A percentile compares a stretch with the other conserved stretches of the same genome.
phyloP scores from a whole-genome alignment of 768 basidiomycete genomes.

The Leucocoprinus sp. region DNA sequence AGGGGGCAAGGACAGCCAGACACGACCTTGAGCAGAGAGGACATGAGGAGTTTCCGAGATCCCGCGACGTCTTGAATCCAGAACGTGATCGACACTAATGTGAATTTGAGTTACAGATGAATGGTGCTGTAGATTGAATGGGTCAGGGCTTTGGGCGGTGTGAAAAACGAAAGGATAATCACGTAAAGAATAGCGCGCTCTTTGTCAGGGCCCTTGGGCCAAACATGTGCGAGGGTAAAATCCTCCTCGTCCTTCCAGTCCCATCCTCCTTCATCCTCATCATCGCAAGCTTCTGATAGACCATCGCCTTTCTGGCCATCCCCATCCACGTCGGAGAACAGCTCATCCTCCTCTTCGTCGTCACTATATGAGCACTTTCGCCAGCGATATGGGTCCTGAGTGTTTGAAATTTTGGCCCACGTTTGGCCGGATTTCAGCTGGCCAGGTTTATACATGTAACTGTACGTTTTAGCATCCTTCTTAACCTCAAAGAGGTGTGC shows the following conservation, averaged over 20 bases:
- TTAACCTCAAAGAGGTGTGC: slow-evolving; percentile 59
- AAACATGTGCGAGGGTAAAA: slow-evolving; percentile 48
- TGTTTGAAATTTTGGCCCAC: slow-evolving; percentile 43
- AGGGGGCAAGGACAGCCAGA: slow-evolving; percentile 25
- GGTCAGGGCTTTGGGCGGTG: neutral
- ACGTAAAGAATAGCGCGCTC: slow-evolving; percentile 57
- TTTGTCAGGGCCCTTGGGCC: slow-evolving; percentile 39
- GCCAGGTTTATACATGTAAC: slow-evolving; percentile 34
- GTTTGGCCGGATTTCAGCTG: slow-evolving; percentile 45
- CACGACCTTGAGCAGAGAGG: slow-evolving; percentile 44
- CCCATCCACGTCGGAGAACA: slow-evolving; percentile 27
- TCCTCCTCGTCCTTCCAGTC: slow-evolving; percentile 69
- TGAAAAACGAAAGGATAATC: slow-evolving; percentile 18
- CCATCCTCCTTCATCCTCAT: slow-evolving; percentile 38
- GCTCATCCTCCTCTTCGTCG: slow-evolving; percentile 27
- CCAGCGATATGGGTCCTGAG: slow-evolving; percentile 44
- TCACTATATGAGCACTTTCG: slow-evolving; percentile 25
- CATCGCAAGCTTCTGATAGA: slow-evolving; percentile 17
- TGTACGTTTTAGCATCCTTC: slow-evolving; percentile 35
- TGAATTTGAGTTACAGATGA: slow-evolving; percentile 45
- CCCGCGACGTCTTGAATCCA: slow-evolving; percentile 48
- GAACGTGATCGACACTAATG: slow-evolving; percentile 49
- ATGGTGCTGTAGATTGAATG: slow-evolving; percentile 37
- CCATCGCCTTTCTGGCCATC: slow-evolving; percentile 17
- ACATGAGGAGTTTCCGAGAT: slow-evolving; percentile 53